A percentile compares a stretch with the other conserved stretches of the same genome.
Evolutionary conservation across 129 eudicot species (phyloP).

Genomic region (Flaveria trinervia): DNA sequence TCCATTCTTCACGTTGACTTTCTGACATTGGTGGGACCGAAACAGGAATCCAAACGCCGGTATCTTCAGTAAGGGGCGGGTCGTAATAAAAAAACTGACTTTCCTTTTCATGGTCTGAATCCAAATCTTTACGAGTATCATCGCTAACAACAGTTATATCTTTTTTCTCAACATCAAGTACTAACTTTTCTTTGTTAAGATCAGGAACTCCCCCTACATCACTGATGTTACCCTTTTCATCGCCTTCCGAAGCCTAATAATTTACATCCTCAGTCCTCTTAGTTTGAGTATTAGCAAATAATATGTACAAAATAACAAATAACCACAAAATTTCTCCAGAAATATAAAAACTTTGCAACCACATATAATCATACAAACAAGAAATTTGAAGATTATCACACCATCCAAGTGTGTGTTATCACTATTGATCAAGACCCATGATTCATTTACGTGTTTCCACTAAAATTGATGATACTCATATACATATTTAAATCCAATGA

Average conservation of each 20-base stretch:
- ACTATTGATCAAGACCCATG: neutral
- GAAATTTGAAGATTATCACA: neutral
- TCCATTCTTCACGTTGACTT: slow-evolving; percentile 50
- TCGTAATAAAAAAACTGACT: slow-evolving; percentile 34
- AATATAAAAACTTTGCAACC: neutral
- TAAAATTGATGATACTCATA: neutral
- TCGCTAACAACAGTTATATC: slow-evolving; percentile 16
- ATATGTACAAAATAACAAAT: neutral
- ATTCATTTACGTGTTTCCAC: neutral
- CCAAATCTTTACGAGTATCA: slow-evolving; percentile 16
- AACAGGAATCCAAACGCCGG: slow-evolving; percentile 63
- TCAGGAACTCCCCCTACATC: slow-evolving; percentile 27
- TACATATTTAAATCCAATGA: neutral
- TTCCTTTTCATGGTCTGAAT: slow-evolving; percentile 28
- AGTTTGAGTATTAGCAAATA: slow-evolving; percentile 2
- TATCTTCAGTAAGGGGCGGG: slow-evolving; percentile 50
- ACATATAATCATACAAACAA: neutral
- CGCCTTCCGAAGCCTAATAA: slow-evolving; percentile 36
- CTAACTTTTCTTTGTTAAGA: slow-evolving; percentile 15
- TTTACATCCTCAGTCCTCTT: slow-evolving; percentile 8
- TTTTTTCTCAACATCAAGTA: slow-evolving; percentile 27
- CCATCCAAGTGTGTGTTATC: neutral
- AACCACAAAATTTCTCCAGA: neutral
- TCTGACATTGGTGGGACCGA: slow-evolving; percentile 61
- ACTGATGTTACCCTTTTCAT: slow-evolving; percentile 19